Evolutionary conservation across 768 basidiomycete genomes (phyloP).

Genomic region (Porpolomopsis calyptriformis): DNA sequence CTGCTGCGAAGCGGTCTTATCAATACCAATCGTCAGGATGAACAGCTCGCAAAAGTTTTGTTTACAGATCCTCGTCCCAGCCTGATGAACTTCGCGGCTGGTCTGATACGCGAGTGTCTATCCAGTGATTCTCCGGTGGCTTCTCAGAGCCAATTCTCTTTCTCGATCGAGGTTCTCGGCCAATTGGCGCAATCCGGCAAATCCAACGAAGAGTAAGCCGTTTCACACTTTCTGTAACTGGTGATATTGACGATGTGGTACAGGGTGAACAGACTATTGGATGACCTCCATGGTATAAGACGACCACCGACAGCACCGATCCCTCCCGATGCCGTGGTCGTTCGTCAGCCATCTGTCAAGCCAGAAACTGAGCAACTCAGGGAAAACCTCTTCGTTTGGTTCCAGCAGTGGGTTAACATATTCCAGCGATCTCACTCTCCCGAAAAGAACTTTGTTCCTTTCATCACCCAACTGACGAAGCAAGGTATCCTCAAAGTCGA

Average conservation of each 20-base stretch:
- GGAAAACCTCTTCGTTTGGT: conserved; percentile 68
- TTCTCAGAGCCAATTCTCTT: conserved; percentile 67
- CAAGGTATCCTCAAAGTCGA: conserved; percentile 95
- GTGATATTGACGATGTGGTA: conserved; percentile 4
- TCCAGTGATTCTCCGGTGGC: conserved; percentile 73
- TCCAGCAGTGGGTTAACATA: conserved; percentile 92
- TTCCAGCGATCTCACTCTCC: conserved; percentile 85
- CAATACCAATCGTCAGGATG: conserved; percentile 68
- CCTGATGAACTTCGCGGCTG: conserved; percentile 71
- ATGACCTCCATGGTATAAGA: conserved; percentile 67
- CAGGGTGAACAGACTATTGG: conserved; percentile 63
- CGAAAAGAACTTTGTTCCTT: conserved; percentile 92
- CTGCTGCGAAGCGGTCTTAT: conserved; percentile 79
- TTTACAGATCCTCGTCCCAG: conserved; percentile 67
- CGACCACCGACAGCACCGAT: conserved; percentile 31
- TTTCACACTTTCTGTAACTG: not conserved
- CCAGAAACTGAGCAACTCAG: conserved; percentile 67
- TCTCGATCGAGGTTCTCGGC: conserved; percentile 69
- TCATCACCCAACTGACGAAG: conserved; percentile 94
- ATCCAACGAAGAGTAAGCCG: conserved; percentile 70
- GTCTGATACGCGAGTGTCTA: conserved; percentile 78
- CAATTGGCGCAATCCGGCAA: conserved; percentile 67
- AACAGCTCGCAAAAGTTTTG: conserved; percentile 80
- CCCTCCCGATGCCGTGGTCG: conserved; percentile 25
- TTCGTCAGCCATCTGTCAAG: conserved; percentile 43